phyloP scores from a whole-genome alignment of 1,284 basidiomycete species.

The Xanthoconium separans region DNA sequence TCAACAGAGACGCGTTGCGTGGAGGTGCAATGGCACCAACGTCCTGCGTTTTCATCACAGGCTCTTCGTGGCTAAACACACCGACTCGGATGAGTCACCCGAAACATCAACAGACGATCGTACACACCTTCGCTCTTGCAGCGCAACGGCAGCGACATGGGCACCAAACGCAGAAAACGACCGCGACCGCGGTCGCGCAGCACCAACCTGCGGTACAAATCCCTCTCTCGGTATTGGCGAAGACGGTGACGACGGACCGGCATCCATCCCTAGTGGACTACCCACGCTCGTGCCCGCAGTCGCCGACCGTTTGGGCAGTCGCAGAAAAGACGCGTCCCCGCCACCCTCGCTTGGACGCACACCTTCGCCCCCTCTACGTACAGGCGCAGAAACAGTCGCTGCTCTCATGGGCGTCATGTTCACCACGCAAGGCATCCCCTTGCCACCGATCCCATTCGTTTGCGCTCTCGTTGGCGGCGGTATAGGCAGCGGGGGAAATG shows the following conservation, averaged over 20 bases:
- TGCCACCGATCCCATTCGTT: neutral
- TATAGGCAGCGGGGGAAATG: slow-evolving; percentile 37
- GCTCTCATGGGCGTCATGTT: slow-evolving; percentile 25
- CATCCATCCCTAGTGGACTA: neutral
- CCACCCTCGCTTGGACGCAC: neutral
- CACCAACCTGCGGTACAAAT: slow-evolving; percentile 56
- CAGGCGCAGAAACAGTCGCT: slow-evolving; percentile 33
- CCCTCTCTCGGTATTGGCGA: slow-evolving; percentile 53
- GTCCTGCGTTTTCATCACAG: slow-evolving; percentile 8
- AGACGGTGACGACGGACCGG: neutral
- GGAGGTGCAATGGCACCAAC: neutral
- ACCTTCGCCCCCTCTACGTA: slow-evolving; percentile 15
- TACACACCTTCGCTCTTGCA: slow-evolving; percentile 23
- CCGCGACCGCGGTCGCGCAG: slow-evolving; percentile 60
- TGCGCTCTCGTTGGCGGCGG: neutral
- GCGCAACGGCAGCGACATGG: neutral
- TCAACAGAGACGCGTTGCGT: slow-evolving; percentile 17
- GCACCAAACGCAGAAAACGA: slow-evolving; percentile 70
- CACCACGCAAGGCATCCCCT: neutral
- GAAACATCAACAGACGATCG: neutral
- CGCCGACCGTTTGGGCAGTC: slow-evolving; percentile 20
- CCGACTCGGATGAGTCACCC: neutral
- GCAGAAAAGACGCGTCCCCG: slow-evolving; percentile 1
- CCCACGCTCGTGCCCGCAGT: neutral
- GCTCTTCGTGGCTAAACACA: slow-evolving; percentile 25